A percentile compares a stretch with the other conserved stretches of the same genome.
Evolutionary conservation across 371 early-diverging fungal species (phyloP).

Genomic region (Conidiobolus incongruus): DNA sequence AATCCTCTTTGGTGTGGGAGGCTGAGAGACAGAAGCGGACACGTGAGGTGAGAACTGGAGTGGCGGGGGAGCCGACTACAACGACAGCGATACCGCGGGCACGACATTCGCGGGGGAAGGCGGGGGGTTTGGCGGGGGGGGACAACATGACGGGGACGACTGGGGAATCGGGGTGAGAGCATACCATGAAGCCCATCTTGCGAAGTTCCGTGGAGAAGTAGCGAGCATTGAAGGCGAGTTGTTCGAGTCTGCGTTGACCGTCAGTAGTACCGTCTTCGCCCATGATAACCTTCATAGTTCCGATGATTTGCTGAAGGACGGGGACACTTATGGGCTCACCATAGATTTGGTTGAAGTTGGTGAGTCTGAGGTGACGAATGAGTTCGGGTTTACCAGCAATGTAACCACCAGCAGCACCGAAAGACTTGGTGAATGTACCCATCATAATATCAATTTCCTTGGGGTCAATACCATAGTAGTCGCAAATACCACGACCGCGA

Average conservation of each 20-base stretch:
- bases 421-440: slow-evolving; percentile 99
- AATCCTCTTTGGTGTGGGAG: slow-evolving; percentile 86
- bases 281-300: slow-evolving; percentile 74
- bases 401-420: slow-evolving; percentile 98
- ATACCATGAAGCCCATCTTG: slow-evolving; percentile 83
- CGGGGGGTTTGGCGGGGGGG: slow-evolving; percentile 90
- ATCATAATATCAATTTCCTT: slow-evolving; percentile 89
- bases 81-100: slow-evolving; percentile 89
- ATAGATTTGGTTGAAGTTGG: slow-evolving; percentile 65
- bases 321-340: slow-evolving; percentile 87
- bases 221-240: slow-evolving; percentile 66
- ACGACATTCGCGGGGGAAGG: slow-evolving; percentile 85
- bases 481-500: slow-evolving; percentile 93
- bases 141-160: slow-evolving; percentile 92
- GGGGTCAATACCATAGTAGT: slow-evolving; percentile 81
- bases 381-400: slow-evolving; percentile 65
- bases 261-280: slow-evolving; percentile 63
- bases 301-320: slow-evolving; percentile 81
- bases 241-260: slow-evolving; percentile 60
- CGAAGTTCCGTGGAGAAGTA: slow-evolving; percentile 68
- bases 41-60: slow-evolving; percentile 86
- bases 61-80: slow-evolving; percentile 98
- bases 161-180: slow-evolving; percentile 85
- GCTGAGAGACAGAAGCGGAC: slow-evolving; percentile 97
- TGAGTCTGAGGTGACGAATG: slow-evolving; percentile 63